Base-by-base conservation (phyloP, 2,329 filamentous ascomycete species). In the Penicillium decumbens region DNA sequence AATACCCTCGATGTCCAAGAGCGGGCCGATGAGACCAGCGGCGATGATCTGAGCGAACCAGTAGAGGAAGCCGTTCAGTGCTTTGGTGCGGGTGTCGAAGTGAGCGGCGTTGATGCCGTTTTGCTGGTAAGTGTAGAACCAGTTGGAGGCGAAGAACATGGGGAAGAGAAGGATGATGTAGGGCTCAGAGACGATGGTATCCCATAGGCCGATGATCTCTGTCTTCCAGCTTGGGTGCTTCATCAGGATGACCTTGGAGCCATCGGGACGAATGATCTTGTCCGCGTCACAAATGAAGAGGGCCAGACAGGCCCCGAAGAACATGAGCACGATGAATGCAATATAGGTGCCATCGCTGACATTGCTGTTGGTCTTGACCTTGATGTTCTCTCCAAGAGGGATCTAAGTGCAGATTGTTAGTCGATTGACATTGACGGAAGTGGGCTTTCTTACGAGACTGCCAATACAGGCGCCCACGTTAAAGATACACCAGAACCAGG, bases 401-500 rank as follows among this genome's bases (percentile, higher is more conserved):
- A 75, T 66, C 63, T 72, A 23, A 23, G 20, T 25, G 15, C 40
- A 43, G 32, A 32, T 29, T 20, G 13, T 43, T 15, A 29, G 23
- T 8, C 18, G 5, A 12, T 37, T 37, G 18, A 18, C 20, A 4
- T 8, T 1, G 6, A 18, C 6, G 33, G 15, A 37, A 10, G 12
- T 15, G 41, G 9, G 6, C 29, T 28, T 45, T 63, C 77, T 66
- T 71, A 82, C 80, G 73, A 83, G 65, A 63, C 84, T 83, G 55
- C 90, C 90, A 65, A 95, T 88, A 53, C 95, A 89, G 58, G 83
- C 89, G 58, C 90, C 90, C 49, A 90, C 69, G 72, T 95, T 95
- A 79, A 95, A 95, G 64, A 95, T 93, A 71, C 87, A 83, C 90
- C 90, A 95, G 73, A 95, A 95, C 77, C 82, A 85, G 51, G 87